Evolutionary conservation across 2,329 filamentous ascomycete genomes (phyloP).

Genomic region (Xylaria sp.): DNA sequence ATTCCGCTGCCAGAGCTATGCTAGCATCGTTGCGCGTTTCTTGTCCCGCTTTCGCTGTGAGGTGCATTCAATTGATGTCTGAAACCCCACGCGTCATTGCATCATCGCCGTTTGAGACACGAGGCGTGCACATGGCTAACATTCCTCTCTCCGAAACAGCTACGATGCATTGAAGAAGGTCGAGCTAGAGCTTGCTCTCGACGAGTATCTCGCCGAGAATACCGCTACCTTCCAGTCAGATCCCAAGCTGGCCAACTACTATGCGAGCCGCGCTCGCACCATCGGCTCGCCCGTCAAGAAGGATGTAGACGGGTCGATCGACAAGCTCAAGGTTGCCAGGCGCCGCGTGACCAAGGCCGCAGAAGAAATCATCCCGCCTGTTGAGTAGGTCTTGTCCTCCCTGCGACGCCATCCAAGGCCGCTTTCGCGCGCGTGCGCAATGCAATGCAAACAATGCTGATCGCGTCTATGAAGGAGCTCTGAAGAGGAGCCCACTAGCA

Average conservation of each 20-base stretch:
- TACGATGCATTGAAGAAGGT: slow-evolving; percentile 75
- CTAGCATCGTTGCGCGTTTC: neutral
- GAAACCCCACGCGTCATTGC: slow-evolving; percentile 31
- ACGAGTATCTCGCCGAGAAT: slow-evolving; percentile 75
- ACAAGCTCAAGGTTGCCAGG: slow-evolving; percentile 35
- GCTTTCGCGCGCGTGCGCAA: neutral
- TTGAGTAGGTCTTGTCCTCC: slow-evolving; percentile 73
- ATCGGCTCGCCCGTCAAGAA: slow-evolving; percentile 58
- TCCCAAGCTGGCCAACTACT: slow-evolving; percentile 75
- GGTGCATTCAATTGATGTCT: slow-evolving; percentile 5
- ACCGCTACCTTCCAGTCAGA: slow-evolving; percentile 67
- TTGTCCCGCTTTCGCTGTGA: neutral
- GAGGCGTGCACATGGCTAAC: slow-evolving; percentile 31
- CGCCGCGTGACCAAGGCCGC: slow-evolving; percentile 48
- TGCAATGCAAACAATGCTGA: slow-evolving; percentile 55
- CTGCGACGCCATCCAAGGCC: neutral
- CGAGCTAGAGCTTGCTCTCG: slow-evolving; percentile 77
- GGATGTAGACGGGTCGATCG: slow-evolving; percentile 34
- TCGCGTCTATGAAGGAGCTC: slow-evolving; percentile 53
- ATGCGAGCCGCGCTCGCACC: slow-evolving; percentile 67
- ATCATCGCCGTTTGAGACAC: slow-evolving; percentile 29
- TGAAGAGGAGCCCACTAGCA: slow-evolving; percentile 43
- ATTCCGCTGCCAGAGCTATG: neutral
- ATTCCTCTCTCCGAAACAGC: slow-evolving; percentile 50
- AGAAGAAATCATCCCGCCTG: slow-evolving; percentile 73